phyloP scores from a whole-genome alignment of 2,329 filamentous ascomycete species.

The Cladosporium cucumerinum region DNA sequence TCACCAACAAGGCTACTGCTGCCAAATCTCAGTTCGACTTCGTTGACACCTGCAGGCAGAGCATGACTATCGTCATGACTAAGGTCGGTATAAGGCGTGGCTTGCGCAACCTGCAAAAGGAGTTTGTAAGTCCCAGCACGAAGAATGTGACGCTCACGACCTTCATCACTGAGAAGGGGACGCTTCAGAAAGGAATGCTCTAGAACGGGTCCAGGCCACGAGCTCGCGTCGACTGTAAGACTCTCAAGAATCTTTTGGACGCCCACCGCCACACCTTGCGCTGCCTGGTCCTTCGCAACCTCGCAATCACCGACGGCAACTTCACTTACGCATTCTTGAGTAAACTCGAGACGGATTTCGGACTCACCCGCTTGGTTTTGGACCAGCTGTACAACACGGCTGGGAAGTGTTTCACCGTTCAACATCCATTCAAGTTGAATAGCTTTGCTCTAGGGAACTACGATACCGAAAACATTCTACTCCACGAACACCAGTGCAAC shows the following conservation, averaged over 20 bases:
- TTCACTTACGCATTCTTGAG: background rate
- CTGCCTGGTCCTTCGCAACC: background rate
- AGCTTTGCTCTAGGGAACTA: too few species aligned
- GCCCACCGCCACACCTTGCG: background rate
- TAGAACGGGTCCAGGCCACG: too few species aligned
- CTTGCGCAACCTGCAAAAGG: background rate
- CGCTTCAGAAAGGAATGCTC: too few species aligned
- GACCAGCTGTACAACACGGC: background rate
- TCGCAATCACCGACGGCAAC: background rate
- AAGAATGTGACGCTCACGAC: background rate
- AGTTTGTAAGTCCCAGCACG: too few species aligned
- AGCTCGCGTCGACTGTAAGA: background rate
- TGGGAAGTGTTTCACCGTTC: background rate
- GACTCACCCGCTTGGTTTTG: background rate
- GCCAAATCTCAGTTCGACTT: background rate
- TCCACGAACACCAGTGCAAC: too few species aligned
- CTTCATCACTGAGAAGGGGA: background rate
- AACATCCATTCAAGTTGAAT: too few species aligned
- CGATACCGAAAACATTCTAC: too few species aligned
- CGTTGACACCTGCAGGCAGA: background rate
- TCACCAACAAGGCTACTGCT: slow-evolving; percentile 42
- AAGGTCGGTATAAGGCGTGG: background rate
- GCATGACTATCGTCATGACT: background rate
- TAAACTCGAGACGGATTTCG: background rate
- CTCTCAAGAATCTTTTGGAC: background rate